Evolutionary conservation across 306 rosid species (phyloP).

Genomic region (Gillenia trifoliata): DNA sequence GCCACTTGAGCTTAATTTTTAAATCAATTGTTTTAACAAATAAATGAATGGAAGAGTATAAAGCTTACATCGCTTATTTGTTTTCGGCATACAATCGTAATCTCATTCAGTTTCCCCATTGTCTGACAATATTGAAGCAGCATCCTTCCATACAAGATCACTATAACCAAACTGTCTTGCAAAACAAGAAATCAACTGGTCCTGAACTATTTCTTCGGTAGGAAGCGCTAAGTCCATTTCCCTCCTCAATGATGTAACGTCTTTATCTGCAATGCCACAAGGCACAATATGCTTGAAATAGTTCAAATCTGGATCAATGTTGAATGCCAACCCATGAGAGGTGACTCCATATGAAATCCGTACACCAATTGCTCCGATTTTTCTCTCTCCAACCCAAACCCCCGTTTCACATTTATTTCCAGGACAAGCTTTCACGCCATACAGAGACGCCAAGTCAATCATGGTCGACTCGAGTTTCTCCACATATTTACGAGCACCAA

Average conservation of each 20-base stretch:
- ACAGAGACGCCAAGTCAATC: slow-evolving; percentile 61
- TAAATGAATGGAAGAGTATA: background rate
- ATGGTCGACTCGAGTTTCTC: slow-evolving; percentile 77
- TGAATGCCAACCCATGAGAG: slow-evolving; percentile 87
- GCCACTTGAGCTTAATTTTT: background rate
- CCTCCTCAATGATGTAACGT: slow-evolving; percentile 72
- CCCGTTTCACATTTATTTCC: slow-evolving; percentile 67
- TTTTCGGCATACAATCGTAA: slow-evolving; percentile 3
- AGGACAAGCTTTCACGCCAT: slow-evolving; percentile 67
- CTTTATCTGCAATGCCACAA: slow-evolving; percentile 78
- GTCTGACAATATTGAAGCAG: slow-evolving; percentile 25
- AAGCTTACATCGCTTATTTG: background rate
- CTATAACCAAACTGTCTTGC: slow-evolving; percentile 61
- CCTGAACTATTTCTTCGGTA: slow-evolving; percentile 48
- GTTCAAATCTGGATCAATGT: slow-evolving; percentile 76
- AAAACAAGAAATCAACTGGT: slow-evolving; percentile 75
- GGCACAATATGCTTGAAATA: slow-evolving; percentile 83
- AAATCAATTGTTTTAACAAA: background rate
- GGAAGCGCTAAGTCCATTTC: slow-evolving; percentile 59
- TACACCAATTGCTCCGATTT: slow-evolving; percentile 90
- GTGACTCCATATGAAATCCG: slow-evolving; percentile 70
- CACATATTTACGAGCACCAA: slow-evolving; percentile 72
- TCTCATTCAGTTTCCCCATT: slow-evolving; percentile 31
- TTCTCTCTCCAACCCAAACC: slow-evolving; percentile 88
- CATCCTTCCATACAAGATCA: slow-evolving; percentile 52